Percentiles rank a stretch among this genome's conserved stretches.
Conservation (phyloP, 805 yeast genomes). For the Monosporozyma aerobia region DNA sequence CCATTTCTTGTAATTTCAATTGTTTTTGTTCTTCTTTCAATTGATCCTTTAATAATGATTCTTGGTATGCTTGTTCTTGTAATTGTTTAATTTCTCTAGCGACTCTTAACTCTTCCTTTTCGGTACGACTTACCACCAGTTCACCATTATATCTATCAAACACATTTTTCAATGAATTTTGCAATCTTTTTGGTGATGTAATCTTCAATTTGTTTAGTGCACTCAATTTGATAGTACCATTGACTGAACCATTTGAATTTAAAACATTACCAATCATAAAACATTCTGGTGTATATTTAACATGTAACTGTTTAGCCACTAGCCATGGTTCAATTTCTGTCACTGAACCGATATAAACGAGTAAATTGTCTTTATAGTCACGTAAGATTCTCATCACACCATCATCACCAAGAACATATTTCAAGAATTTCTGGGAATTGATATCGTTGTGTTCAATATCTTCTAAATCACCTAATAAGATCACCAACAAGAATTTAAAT, state of each 20-base stretch:
- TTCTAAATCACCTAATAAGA: slow-evolving; percentile 37
- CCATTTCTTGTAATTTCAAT: slow-evolving; percentile 2
- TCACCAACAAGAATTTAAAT: slow-evolving; percentile 44
- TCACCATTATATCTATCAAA: slow-evolving; percentile 55
- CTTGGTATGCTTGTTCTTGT: slow-evolving; percentile 61
- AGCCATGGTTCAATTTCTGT: slow-evolving; percentile 57
- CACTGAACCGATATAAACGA: slow-evolving; percentile 58
- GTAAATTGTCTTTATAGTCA: slow-evolving; percentile 33
- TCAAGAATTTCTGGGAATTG: slow-evolving; percentile 35
- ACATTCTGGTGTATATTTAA: slow-evolving; percentile 47
- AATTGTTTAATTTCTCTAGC: slow-evolving; percentile 50
- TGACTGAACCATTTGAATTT: slow-evolving; percentile 33
- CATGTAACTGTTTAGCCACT: slow-evolving; percentile 47
- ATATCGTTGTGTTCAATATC: slow-evolving; percentile 9
- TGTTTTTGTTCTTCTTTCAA: slow-evolving; percentile 41
- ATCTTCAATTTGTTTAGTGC: slow-evolving; percentile 25
- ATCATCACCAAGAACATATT: slow-evolving; percentile 38
- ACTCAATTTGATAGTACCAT: slow-evolving; percentile 30
- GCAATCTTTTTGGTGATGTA: slow-evolving; percentile 27
- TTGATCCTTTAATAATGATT: slow-evolving; percentile 49
- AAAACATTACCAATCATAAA: slow-evolving; percentile 46
- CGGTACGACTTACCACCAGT: slow-evolving; percentile 47
- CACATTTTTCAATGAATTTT: slow-evolving; percentile 32
- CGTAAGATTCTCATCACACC: slow-evolving; percentile 33
- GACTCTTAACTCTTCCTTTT: slow-evolving; percentile 48